These are phyloP conservation scores for Arctostaphylos glauca DNA, from an alignment of 148 eudicot genomes.

Conservation along the genomic window DNA sequence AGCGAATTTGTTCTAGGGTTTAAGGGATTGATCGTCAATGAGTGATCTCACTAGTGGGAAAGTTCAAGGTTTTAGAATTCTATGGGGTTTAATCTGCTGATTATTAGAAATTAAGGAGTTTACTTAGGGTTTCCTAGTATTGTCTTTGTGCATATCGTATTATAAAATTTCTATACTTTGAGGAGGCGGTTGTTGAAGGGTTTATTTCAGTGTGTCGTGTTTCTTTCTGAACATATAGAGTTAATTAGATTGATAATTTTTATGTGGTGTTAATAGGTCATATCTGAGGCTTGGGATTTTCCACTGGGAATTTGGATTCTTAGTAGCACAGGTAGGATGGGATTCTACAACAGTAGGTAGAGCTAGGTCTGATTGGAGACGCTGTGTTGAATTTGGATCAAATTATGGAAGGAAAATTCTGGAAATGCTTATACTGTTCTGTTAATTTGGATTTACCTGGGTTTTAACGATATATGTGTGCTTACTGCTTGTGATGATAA, in stretches of 20 bases:
- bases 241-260: background rate
- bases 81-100: background rate
- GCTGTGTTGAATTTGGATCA: background rate
- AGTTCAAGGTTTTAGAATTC: background rate
- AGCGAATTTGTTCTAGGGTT: conserved; percentile 9
- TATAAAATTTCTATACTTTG: background rate
- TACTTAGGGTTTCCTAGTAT: background rate
- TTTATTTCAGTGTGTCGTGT: background rate
- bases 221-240: background rate
- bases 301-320: background rate
- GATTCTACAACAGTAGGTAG: background rate
- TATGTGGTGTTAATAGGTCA: background rate
- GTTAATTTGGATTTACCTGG: background rate
- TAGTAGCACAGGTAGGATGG: background rate
- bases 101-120: background rate
- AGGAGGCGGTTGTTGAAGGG: background rate
- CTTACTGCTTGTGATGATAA: background rate
- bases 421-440: background rate
- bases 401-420: background rate
- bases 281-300: background rate
- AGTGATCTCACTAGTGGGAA: background rate
- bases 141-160: background rate
- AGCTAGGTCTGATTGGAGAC: background rate
- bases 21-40: background rate
- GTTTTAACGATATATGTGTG: background rate